These are phyloP conservation scores for Epichloe aotearoae DNA, from an alignment of 2,329 filamentous ascomycete species.

Conservation along the genomic window DNA sequence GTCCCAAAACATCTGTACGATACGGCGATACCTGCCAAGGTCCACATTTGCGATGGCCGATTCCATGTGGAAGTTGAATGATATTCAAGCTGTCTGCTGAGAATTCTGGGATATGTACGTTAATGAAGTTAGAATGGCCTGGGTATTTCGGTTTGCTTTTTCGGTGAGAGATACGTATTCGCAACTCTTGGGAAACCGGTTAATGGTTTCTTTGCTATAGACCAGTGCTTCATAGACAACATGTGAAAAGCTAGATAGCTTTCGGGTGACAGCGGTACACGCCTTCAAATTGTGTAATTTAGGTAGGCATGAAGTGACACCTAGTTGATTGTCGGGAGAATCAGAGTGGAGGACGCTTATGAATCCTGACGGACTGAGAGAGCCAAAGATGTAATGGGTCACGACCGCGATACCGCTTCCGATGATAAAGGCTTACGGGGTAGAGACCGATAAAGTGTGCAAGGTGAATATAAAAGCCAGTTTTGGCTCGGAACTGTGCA, in stretches of 20 bases:
- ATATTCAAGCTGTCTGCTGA: not conserved
- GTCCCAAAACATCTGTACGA: conserved; percentile 88
- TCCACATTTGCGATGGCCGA: conserved; percentile 46
- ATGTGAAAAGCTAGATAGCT: not conserved
- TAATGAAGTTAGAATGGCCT: not conserved
- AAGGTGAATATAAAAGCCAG: not conserved
- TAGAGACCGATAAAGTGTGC: not conserved
- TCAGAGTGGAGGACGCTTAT: too few relatives aligned
- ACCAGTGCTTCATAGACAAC: not conserved
- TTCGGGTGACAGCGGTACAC: not conserved
- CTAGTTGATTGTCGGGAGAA: too few relatives aligned
- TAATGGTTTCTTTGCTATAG: not conserved
- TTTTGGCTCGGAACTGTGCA: not conserved
- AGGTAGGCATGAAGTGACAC: not conserved
- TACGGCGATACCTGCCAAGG: conserved; percentile 60
- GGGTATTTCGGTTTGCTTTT: not conserved
- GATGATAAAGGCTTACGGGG: not conserved
- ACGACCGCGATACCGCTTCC: not conserved
- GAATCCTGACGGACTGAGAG: too few relatives aligned
- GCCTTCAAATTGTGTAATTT: not conserved
- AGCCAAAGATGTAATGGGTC: not conserved
- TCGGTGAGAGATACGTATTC: not conserved
- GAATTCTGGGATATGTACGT: not conserved
- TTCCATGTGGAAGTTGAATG: conserved; percentile 16
- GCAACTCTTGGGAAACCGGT: not conserved